phyloP scores from a whole-genome alignment of 2,329 filamentous ascomycete species.

The Claviceps maximensis region DNA sequence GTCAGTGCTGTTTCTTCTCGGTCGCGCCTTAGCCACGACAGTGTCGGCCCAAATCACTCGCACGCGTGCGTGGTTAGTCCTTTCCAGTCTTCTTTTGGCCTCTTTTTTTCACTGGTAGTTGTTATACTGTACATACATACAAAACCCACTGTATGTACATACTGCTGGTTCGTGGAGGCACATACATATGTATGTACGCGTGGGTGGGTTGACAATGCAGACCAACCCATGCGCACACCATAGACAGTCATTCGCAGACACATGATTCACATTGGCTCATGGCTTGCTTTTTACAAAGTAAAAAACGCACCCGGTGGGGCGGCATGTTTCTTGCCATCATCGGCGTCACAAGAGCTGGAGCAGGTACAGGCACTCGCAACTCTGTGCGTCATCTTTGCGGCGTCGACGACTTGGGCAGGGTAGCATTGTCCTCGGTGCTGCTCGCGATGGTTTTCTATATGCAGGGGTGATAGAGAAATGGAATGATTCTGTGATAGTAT shows the following conservation, averaged over 20 bases:
- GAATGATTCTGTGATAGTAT: no score
- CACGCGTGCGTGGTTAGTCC: no score
- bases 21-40: background rate
- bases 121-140: no score
- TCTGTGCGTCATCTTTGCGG: background rate
- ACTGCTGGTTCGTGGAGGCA: no score
- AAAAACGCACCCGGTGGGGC: background rate
- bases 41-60: no score
- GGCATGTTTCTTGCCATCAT: background rate
- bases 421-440: background rate
- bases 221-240: background rate
- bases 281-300: background rate
- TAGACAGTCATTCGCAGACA: background rate
- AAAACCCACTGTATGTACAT: no score
- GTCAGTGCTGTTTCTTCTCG: background rate
- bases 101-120: no score
- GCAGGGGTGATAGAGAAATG: no score
- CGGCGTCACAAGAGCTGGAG: background rate
- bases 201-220: no score
- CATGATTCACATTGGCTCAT: background rate
- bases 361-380: background rate
- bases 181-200: no score
- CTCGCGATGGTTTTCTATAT: no score
- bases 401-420: background rate
- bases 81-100: no score